Evolutionary conservation across 805 yeast species (phyloP).

Genomic region (Monosporozyma servazzii): DNA sequence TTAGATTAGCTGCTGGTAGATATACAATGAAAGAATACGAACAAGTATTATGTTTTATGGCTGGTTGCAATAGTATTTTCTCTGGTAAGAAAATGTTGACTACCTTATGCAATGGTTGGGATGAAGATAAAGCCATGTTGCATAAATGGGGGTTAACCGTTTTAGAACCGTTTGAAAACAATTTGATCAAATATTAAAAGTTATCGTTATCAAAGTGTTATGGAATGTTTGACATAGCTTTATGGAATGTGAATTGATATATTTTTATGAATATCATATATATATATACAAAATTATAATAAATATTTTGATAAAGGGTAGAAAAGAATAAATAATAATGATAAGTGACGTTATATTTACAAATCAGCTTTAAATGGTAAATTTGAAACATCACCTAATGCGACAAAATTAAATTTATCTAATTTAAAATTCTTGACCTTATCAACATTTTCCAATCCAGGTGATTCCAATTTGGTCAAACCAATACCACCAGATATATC

Average conservation of each 20-base stretch:
- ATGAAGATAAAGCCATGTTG: conserved; percentile 64
- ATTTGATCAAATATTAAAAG: not conserved
- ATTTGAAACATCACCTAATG: conserved; percentile 77
- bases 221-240: too few relatives aligned
- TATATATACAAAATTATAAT: not conserved
- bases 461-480: conserved; percentile 38
- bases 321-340: not conserved
- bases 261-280: not conserved
- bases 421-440: conserved; percentile 35
- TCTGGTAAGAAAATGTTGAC: conserved; percentile 77
- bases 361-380: conserved; percentile 89
- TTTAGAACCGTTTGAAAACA: conserved; percentile 36
- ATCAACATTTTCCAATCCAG: conserved; percentile 34
- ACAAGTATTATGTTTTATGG: conserved; percentile 65
- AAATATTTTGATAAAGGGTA: not conserved
- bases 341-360: not conserved
- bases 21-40: conserved; percentile 72
- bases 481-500: conserved; percentile 53
- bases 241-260: too few relatives aligned
- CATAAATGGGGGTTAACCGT: conserved; percentile 59
- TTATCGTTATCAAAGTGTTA: too few relatives aligned
- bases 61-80: conserved; percentile 73
- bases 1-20: conserved; percentile 73
- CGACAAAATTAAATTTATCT: conserved; percentile 71
- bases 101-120: conserved; percentile 79